Evolutionary conservation across 768 basidiomycete species (phyloP).

Genomic region (Agrocybe chaxingu): DNA sequence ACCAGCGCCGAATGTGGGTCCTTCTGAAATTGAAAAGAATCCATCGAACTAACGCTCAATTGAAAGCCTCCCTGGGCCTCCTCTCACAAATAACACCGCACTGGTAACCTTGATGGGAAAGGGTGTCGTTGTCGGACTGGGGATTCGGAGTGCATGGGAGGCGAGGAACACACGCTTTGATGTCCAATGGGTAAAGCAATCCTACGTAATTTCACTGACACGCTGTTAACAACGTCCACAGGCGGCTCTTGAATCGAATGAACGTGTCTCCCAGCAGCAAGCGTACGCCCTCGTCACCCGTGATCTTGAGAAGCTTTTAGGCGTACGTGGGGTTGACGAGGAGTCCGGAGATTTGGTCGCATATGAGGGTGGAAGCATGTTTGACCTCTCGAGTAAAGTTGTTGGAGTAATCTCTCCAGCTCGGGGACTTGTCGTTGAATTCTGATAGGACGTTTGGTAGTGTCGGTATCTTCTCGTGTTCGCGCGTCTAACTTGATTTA

Average conservation of each 20-base stretch:
- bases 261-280: slow-evolving; percentile 35
- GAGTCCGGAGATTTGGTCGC: slow-evolving; percentile 59
- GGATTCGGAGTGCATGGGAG: slow-evolving; percentile 63
- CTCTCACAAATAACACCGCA: slow-evolving; percentile 59
- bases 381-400: slow-evolving; percentile 51
- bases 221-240: slow-evolving; percentile 10
- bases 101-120: slow-evolving; percentile 62
- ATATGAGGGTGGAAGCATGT: slow-evolving; percentile 55
- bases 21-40: no score
- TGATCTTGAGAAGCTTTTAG: slow-evolving; percentile 39
- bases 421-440: slow-evolving; percentile 49
- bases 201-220: background rate
- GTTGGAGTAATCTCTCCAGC: slow-evolving; percentile 54
- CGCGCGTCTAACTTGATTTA: background rate
- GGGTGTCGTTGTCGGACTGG: slow-evolving; percentile 81
- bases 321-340: slow-evolving; percentile 35
- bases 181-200: slow-evolving; percentile 64
- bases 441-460: slow-evolving; percentile 19
- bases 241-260: slow-evolving; percentile 48
- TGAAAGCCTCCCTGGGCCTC: slow-evolving; percentile 57
- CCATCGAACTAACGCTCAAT: no score
- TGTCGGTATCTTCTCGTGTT: background rate
- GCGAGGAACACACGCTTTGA: slow-evolving; percentile 78
- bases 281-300: slow-evolving; percentile 43
- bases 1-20: slow-evolving; percentile 56